Conservation (phyloP, 495 filamentous ascomycete species). For the Friedmanniomyces simplex region DNA sequence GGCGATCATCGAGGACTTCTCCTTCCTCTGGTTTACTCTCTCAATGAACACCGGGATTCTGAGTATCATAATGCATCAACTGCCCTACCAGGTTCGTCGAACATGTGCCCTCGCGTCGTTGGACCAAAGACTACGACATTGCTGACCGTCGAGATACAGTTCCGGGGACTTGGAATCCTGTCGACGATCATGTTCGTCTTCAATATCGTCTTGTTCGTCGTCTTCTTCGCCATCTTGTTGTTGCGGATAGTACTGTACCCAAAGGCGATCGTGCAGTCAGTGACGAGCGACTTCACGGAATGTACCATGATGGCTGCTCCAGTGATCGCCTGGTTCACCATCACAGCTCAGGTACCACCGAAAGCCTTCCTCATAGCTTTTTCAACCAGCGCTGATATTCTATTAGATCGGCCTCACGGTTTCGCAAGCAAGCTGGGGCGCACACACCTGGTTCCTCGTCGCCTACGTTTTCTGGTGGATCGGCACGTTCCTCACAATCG, state of each 20-base stretch:
- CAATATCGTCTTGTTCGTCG: slow-evolving; percentile 8
- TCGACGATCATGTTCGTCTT: slow-evolving; percentile 16
- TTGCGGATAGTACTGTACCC: slow-evolving; percentile 6
- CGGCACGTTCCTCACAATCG: slow-evolving; percentile 1
- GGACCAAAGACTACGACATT: no score
- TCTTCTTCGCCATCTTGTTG: slow-evolving; percentile 4
- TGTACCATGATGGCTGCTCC: neutral
- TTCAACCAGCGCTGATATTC: neutral
- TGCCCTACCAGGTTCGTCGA: slow-evolving; percentile 11
- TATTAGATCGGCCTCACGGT: slow-evolving; percentile 9
- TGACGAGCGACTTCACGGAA: neutral
- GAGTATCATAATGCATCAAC: slow-evolving; percentile 14
- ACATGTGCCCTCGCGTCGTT: neutral
- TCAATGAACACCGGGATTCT: slow-evolving; percentile 18
- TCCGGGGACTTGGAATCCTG: slow-evolving; percentile 9
- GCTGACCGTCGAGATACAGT: neutral
- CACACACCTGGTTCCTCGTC: slow-evolving; percentile 10
- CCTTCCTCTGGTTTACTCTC: slow-evolving; percentile 11
- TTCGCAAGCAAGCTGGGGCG: slow-evolving; percentile 9
- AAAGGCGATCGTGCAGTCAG: neutral
- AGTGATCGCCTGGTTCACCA: slow-evolving; percentile 12
- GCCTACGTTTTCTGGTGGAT: slow-evolving; percentile 18
- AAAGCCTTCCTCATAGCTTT: neutral
- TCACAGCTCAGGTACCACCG: slow-evolving; percentile 1
- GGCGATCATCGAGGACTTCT: slow-evolving; percentile 6